phyloP scores from a whole-genome alignment of 2,329 filamentous ascomycete species.

The Trichoderma guizhouense region DNA sequence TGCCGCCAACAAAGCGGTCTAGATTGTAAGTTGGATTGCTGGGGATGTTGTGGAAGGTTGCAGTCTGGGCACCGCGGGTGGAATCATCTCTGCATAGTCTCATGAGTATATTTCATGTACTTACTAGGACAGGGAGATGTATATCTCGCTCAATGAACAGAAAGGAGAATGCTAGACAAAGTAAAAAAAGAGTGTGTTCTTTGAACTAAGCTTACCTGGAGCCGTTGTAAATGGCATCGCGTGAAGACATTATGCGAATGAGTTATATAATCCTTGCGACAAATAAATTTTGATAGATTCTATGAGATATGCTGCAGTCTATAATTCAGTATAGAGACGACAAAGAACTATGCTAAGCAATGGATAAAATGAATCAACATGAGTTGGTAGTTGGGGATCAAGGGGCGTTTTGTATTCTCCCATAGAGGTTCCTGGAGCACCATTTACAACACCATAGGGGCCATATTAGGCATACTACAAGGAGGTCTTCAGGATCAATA shows the following conservation, averaged over 20 bases:
- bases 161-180: background rate
- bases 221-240: background rate
- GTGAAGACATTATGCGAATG: background rate
- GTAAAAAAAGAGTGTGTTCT: background rate
- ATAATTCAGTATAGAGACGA: background rate
- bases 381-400: background rate
- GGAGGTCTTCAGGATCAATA: background rate
- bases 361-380: background rate
- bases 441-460: background rate
- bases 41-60: background rate
- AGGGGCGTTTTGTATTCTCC: background rate
- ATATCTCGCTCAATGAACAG: background rate
- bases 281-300: background rate
- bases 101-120: background rate
- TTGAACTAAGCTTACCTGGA: background rate
- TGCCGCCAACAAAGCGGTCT: background rate
- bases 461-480: background rate
- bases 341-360: background rate
- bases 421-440: background rate
- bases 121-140: background rate
- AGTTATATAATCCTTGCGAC: background rate
- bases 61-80: background rate
- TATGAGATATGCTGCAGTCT: background rate
- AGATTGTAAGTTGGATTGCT: background rate
- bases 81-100: background rate